Percentiles rank a stretch among this genome's conserved stretches.
phyloP scores from a whole-genome alignment of 495 filamentous ascomycete species.

The Penicillium cosmopolitanum region DNA sequence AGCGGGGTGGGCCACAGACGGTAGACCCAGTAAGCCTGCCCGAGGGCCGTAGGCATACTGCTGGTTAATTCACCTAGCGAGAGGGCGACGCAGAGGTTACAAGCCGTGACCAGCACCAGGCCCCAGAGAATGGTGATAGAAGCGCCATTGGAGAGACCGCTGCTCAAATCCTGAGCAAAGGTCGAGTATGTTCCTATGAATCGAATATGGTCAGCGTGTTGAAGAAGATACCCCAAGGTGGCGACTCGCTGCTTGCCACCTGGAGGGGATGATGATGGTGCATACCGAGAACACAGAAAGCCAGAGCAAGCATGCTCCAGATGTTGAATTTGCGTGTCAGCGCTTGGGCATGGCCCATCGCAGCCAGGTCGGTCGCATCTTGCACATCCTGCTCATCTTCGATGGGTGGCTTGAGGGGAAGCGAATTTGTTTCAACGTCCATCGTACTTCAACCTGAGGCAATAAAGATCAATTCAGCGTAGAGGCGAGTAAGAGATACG shows the following conservation, averaged over 20 bases:
- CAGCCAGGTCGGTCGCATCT: constrained; percentile 55
- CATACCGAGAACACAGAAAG: constrained; percentile 50
- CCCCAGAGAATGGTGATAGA: constrained; percentile 56
- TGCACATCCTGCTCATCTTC: constrained; percentile 43
- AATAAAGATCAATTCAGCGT: constrained; percentile 23
- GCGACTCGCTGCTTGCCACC: not conserved
- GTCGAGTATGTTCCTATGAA: constrained; percentile 48
- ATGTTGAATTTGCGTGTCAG: constrained; percentile 53
- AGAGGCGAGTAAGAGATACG: constrained; percentile 16
- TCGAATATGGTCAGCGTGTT: not conserved
- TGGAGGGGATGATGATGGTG: not conserved
- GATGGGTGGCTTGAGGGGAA: constrained; percentile 36
- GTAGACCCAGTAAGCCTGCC: constrained; percentile 53
- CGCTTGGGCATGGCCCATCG: constrained; percentile 55
- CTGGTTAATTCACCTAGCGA: constrained; percentile 52
- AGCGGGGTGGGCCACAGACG: constrained; percentile 42
- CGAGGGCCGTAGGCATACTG: constrained; percentile 53
- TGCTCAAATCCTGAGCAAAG: constrained; percentile 50
- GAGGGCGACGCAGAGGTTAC: constrained; percentile 52
- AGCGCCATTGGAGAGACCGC: constrained; percentile 51
- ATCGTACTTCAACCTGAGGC: constrained; percentile 26
- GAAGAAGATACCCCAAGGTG: not conserved
- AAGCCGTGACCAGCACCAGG: constrained; percentile 46
- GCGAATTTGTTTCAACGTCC: constrained; percentile 41
- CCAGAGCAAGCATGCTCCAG: constrained; percentile 52